Evolutionary conservation across 2,329 filamentous ascomycete genomes (phyloP), one percentile per base, ranked within the genome.

Genomic region (Alternaria atra): DNA sequence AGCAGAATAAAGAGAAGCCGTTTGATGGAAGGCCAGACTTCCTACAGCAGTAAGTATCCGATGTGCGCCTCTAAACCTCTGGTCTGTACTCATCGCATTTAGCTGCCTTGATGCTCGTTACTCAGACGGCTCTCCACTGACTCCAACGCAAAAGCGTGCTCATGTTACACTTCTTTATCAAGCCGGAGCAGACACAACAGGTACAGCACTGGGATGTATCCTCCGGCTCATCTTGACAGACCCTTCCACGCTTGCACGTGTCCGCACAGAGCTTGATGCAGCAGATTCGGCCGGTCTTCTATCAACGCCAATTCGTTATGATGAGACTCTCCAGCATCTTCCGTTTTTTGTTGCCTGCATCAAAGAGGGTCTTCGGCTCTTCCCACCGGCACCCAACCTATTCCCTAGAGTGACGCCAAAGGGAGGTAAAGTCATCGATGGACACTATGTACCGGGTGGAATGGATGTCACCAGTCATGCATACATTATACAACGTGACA

Each of bases 291-390:
- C 57, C 6, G 60, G 63, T 7, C 52, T 56, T 2, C 69, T 77
- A 13, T 71, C 69, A 9, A 54, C 32, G 0, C 73, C 75, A 1
- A 64, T 76, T 30, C 65, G 66, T 25, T 76, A 69, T 44, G 73
- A 77, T 40, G 73, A 77, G 50, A 72, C 72, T 12, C 68, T 70
- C n/a, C 62, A 60, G 9, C 71, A 75, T 43, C 70, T 77, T 43
- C 84, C 81, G 1, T 86, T 80, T 72, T 86, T 83, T 61, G 73
- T 82, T 3, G 83, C 83, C 1, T 85, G 83, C 61, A 79, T 87
- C 46, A 81, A 81, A 27, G 84, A 86, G 66, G 79, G 80, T 1
- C 74, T 86, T 66, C 82, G 84, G 2, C 76, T 87, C 20, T 80
- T 81, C 55, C 84, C 84, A 1, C 80, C 84, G 0, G 84, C 83